Conservation (phyloP, 306 rosid genomes). For the Cucurbita pepo region DNA sequence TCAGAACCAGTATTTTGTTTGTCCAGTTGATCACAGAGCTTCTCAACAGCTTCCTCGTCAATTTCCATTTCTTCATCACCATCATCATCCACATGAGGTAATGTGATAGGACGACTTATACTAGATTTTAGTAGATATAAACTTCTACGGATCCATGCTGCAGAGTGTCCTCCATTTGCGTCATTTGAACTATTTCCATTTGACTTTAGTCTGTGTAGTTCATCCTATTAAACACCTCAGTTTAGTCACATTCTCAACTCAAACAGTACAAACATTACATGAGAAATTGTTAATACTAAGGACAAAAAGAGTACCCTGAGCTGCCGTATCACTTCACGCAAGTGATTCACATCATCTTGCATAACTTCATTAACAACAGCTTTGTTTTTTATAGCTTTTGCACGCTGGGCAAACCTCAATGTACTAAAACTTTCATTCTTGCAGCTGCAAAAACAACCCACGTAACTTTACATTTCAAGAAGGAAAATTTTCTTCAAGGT, state of each 20-base stretch:
- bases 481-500: constrained; percentile 1
- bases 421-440: constrained; percentile 95
- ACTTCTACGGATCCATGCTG: constrained; percentile 91
- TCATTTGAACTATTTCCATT: constrained; percentile 45
- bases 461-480: constrained; percentile 11
- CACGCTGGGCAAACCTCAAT: constrained; percentile 93
- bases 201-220: constrained; percentile 62
- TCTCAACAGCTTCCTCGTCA: constrained; percentile 71
- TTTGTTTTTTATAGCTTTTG: constrained; percentile 93
- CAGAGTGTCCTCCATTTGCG: constrained; percentile 58
- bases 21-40: constrained; percentile 31
- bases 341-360: constrained; percentile 74
- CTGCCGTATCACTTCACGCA: constrained; percentile 85
- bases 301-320: constrained; percentile 50
- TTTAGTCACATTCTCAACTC: constrained; percentile 11
- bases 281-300: constrained; percentile 5
- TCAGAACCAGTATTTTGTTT: constrained; percentile 19
- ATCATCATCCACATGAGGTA: constrained; percentile 53
- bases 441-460: constrained; percentile 44
- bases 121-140: constrained; percentile 52
- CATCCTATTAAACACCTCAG: constrained; percentile 50
- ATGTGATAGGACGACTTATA: constrained; percentile 36
- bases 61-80: constrained; percentile 98
- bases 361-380: constrained; percentile 92
- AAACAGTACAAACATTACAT: constrained; percentile 3